Evolutionary conservation across 2,329 filamentous ascomycete species (phyloP), one percentile per base, ranked within the genome.

Genomic region (Fusarium falciforme): DNA sequence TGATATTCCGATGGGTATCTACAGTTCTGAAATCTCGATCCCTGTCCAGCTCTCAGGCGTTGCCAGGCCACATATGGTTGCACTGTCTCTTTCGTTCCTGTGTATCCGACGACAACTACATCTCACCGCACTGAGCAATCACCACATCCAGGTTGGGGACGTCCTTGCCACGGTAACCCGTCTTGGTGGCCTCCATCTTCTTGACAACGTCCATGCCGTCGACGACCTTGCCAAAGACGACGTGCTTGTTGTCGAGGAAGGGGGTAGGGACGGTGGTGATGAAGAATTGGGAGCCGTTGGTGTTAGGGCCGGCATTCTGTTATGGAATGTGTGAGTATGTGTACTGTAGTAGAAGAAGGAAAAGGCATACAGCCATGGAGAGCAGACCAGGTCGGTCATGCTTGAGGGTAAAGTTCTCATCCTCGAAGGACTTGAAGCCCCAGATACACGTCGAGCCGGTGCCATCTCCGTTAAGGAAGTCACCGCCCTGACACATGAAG

Each of bases 401-500:
- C 82, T 92, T 93, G 55, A 94, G 81, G 16, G 82, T 86, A 80
- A 98, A 98, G 82, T 96, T 97, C 85, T 99, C 96, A 80, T 99
- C 96, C 6, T 92, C 90, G 80, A 98, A 98, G 54, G 91, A 89
- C 77, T 93, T 92, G 60, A 90, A 92, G 66, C 95, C 94, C 85
- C 97, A 98, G 82, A 98, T 98, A 76, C 90, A 93, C 12, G 92
- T 93, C 55, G 92, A 95, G 10, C 96, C 96, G 1, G 94, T 97
- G 61, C 96, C 96, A 82, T 98, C 94, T 61, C 95, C 94, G 79
- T 98, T 95, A 71, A 98, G 86, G 82, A 98, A 98, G 83, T 99
- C 96, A 63, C 96, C 96, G 54, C 96, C 96, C 83, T 99, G 96
- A 79, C 96, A 93, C 96, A 98, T 98, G 85, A 98, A 98, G 79